phyloP scores from a whole-genome alignment of 1,284 basidiomycete species.

The Heterobasidion irregulare region DNA sequence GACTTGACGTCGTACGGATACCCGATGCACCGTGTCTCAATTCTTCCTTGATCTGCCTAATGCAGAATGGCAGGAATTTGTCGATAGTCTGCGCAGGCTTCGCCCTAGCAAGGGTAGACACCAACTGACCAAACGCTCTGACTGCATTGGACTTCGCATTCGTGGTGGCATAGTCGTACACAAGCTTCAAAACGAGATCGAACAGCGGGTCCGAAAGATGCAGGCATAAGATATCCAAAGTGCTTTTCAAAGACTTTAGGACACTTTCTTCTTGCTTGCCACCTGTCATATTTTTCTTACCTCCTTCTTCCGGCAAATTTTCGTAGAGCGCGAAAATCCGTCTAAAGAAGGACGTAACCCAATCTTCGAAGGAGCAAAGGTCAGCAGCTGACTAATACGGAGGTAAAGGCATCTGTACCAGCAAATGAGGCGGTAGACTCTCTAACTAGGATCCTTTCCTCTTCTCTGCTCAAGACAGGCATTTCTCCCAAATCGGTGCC shows the following conservation, averaged over 20 bases:
- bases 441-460: constrained; percentile 67
- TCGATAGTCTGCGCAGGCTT: constrained; percentile 73
- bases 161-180: constrained; percentile 82
- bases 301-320: constrained; percentile 92
- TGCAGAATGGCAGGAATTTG: constrained; percentile 78
- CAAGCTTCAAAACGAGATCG: constrained; percentile 78
- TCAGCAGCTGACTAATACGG: constrained; percentile 1
- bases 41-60: constrained; percentile 78
- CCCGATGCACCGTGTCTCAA: constrained; percentile 91
- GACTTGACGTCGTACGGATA: constrained; percentile 80
- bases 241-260: constrained; percentile 75
- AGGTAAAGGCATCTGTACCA: constrained; percentile 31
- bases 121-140: constrained; percentile 83
- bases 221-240: constrained; percentile 80
- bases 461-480: constrained; percentile 48
- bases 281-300: constrained; percentile 71
- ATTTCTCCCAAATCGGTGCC: constrained; percentile 44
- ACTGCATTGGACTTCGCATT: constrained; percentile 87
- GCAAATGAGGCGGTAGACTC: constrained; percentile 79
- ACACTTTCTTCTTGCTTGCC: constrained; percentile 84
- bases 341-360: constrained; percentile 85
- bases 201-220: constrained; percentile 87
- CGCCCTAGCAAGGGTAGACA: constrained; percentile 80
- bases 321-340: constrained; percentile 85
- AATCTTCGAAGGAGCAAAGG: constrained; percentile 41